Conservation (phyloP, 2,329 filamentous ascomycete species). For the Aspergillus ochraceoroseus region DNA sequence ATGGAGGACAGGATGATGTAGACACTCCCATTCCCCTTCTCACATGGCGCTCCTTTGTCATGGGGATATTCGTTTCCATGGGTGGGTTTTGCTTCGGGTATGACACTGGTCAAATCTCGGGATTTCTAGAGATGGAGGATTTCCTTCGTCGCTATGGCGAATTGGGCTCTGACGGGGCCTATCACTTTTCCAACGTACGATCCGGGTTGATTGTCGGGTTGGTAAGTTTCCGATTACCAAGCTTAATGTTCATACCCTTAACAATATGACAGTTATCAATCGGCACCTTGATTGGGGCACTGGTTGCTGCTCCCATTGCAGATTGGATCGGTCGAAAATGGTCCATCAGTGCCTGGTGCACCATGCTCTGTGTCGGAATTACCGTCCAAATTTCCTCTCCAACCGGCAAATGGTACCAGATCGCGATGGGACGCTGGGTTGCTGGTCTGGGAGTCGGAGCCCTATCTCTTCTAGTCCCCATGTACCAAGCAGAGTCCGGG, state of each 20-base stretch:
- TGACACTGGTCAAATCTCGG: constrained; percentile 44
- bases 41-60: constrained; percentile 32
- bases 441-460: constrained; percentile 45
- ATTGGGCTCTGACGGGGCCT: constrained; percentile 26
- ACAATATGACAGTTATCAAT: constrained; percentile 36
- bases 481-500: constrained; percentile 45
- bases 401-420: constrained; percentile 37
- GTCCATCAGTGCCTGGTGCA: constrained; percentile 40
- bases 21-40: constrained; percentile 23
- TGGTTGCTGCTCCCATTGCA: constrained; percentile 40
- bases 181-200: constrained; percentile 40
- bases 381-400: constrained; percentile 43
- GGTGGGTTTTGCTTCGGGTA: constrained; percentile 45
- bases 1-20: constrained; percentile 3
- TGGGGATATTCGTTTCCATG: constrained; percentile 44
- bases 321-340: constrained; percentile 43
- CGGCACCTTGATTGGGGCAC: constrained; percentile 43
- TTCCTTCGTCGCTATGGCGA: constrained; percentile 40
- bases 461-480: constrained; percentile 41
- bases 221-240: constrained; percentile 24
- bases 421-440: constrained; percentile 42
- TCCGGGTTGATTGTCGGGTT: constrained; percentile 43
- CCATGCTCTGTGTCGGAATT: constrained; percentile 39
- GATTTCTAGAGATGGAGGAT: constrained; percentile 42
- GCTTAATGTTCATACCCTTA: background rate